Conservation (phyloP, 306 rosid genomes). For the Clitoria ternatea region DNA sequence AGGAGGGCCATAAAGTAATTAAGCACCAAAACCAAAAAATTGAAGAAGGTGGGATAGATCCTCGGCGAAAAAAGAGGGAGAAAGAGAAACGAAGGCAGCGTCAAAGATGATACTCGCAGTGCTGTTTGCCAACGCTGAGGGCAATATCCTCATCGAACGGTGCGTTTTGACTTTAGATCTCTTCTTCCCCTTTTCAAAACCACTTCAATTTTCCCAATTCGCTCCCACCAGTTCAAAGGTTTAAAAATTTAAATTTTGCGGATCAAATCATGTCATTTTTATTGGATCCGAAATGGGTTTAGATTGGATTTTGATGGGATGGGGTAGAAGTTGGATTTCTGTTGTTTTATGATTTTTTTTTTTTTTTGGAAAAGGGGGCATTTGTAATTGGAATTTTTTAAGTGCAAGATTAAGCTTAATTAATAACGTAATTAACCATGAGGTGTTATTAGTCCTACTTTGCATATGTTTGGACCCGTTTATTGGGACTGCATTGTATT, state of each 20-base stretch:
- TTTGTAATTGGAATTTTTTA: background rate
- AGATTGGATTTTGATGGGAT: background rate
- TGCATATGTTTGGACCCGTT: background rate
- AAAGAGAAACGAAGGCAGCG: background rate
- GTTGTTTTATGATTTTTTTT: background rate
- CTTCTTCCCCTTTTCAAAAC: background rate
- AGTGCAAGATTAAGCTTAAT: background rate
- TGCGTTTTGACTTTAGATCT: slow-evolving; percentile 36
- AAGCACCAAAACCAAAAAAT: too few species aligned
- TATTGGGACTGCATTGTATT: background rate
- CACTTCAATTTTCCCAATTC: background rate
- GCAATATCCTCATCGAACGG: slow-evolving; percentile 86
- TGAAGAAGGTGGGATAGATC: background rate
- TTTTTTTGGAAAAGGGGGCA: background rate
- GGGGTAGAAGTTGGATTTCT: background rate
- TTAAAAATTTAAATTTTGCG: background rate
- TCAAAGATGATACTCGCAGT: slow-evolving; percentile 64
- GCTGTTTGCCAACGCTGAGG: slow-evolving; percentile 65
- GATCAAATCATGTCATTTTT: background rate
- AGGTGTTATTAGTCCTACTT: background rate
- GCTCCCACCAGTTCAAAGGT: too few species aligned
- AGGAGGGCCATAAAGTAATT: too few species aligned
- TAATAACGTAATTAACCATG: background rate
- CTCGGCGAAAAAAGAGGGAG: background rate
- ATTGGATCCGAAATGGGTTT: slow-evolving; percentile 7